Conservation (phyloP, 1,139 yeast genomes). For the Yamadazyma atmosphaerica region DNA sequence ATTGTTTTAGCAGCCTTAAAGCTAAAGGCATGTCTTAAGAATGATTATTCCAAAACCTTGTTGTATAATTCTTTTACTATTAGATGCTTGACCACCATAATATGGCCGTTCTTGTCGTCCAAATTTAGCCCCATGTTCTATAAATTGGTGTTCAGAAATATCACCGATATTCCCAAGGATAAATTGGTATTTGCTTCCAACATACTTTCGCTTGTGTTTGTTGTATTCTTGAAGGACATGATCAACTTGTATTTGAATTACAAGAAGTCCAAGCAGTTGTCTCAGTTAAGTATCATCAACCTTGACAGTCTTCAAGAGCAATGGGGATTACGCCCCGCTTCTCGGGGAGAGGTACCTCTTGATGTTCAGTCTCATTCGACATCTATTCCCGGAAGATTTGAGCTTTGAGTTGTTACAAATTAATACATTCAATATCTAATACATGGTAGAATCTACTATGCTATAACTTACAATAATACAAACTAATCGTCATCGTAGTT, state of each 20-base stretch:
- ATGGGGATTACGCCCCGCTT: not conserved
- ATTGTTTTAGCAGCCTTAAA: conserved; percentile 18
- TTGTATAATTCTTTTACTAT: conserved; percentile 27
- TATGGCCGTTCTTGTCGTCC: conserved; percentile 44
- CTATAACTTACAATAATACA: no score
- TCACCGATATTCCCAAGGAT: conserved; percentile 19
- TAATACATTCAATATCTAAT: no score
- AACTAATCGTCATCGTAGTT: conserved; percentile 71
- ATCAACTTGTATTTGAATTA: conserved; percentile 30
- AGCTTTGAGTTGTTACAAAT: not conserved
- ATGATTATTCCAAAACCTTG: conserved; percentile 36
- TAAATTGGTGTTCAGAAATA: conserved; percentile 12
- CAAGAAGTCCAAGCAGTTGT: conserved; percentile 27
- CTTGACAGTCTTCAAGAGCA: conserved; percentile 7
- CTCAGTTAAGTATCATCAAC: conserved; percentile 19
- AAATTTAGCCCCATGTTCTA: conserved; percentile 30
- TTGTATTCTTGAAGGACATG: conserved; percentile 36
- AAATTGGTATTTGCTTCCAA: conserved; percentile 33
- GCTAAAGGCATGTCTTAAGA: conserved; percentile 32
- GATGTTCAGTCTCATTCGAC: not conserved
- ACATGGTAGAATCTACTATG: no score
- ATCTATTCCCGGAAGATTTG: not conserved
- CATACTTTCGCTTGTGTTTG: conserved; percentile 32
- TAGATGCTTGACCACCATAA: conserved; percentile 31
- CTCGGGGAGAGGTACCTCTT: not conserved